Evolutionary conservation across 2,329 filamentous ascomycete genomes (phyloP).

Genomic region (Metarhizium album): DNA sequence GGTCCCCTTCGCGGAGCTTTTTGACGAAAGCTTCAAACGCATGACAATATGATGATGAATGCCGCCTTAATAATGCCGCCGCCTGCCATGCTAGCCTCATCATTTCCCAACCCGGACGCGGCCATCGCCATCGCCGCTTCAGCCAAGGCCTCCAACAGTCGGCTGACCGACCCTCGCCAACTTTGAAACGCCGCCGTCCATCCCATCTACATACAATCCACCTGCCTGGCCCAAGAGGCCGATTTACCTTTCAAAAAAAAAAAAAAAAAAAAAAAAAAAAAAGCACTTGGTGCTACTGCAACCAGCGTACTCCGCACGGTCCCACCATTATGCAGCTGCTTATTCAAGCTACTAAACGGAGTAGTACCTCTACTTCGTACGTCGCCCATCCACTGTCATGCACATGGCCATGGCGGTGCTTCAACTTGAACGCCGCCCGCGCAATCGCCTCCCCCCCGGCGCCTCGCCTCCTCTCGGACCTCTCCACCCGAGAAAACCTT

Average conservation of each 20-base stretch:
- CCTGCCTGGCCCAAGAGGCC: not conserved
- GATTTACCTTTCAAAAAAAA: not conserved
- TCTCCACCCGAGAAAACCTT: not conserved
- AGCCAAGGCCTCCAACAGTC: too few relatives aligned
- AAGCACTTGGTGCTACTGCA: conserved; percentile 6
- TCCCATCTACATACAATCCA: not conserved
- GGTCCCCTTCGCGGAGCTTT: too few relatives aligned
- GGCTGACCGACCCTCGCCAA: too few relatives aligned
- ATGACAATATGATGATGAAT: too few relatives aligned
- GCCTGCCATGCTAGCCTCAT: too few relatives aligned
- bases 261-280: too few relatives aligned
- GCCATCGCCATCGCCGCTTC: too few relatives aligned
- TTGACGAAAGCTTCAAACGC: too few relatives aligned
- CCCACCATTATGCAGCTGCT: conserved; percentile 1
- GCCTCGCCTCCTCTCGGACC: not conserved
- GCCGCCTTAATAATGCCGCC: too few relatives aligned
- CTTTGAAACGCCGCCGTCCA: not conserved
- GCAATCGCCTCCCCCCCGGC: not conserved
- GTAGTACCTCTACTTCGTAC: too few relatives aligned
- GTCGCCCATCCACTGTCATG: not conserved
- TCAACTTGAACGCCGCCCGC: not conserved
- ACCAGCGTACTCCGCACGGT: too few relatives aligned
- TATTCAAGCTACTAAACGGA: not conserved
- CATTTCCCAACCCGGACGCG: too few relatives aligned
- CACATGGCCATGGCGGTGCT: conserved; percentile 8